These are phyloP conservation scores for Albophoma yamanashiensis DNA, from an alignment of 2,329 filamentous ascomycete genomes.

Conservation along the genomic window DNA sequence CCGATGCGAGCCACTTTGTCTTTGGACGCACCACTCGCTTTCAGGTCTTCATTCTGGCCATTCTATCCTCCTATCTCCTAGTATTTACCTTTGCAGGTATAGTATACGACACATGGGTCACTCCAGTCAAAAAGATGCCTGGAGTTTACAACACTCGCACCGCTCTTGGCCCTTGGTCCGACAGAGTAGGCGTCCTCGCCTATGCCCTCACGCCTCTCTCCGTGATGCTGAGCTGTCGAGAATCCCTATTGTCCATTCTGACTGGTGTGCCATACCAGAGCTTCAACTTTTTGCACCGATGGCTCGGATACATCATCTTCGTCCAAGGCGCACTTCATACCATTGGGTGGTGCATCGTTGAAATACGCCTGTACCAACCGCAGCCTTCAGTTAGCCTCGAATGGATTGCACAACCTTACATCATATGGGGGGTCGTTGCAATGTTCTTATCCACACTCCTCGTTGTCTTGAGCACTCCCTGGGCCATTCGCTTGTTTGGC, in stretches of 20 bases:
- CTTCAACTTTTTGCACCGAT: conserved; percentile 70
- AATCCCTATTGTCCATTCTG: conserved; percentile 57
- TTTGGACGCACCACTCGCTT: conserved; percentile 61
- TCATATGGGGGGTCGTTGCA: conserved; percentile 63
- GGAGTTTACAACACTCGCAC: conserved; percentile 53
- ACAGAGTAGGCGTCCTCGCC: conserved; percentile 59
- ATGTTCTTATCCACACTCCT: conserved; percentile 53
- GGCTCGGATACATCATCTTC: conserved; percentile 65
- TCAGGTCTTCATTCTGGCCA: conserved; percentile 50
- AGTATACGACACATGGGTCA: conserved; percentile 57
- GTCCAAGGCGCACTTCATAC: conserved; percentile 59
- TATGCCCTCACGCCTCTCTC: conserved; percentile 66
- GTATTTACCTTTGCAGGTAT: conserved; percentile 63
- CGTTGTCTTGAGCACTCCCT: conserved; percentile 44
- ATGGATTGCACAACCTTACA: conserved; percentile 56
- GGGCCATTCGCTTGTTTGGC: conserved; percentile 53
- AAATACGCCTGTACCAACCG: conserved; percentile 58
- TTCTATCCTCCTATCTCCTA: conserved; percentile 50
- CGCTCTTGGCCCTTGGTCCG: conserved; percentile 55
- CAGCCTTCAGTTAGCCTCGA: conserved; percentile 48
- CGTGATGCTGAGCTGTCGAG: conserved; percentile 54
- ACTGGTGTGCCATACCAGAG: conserved; percentile 67
- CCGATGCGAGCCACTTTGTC: conserved; percentile 42
- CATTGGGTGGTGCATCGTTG: conserved; percentile 58
- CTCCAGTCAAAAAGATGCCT: conserved; percentile 48